A percentile compares a stretch with the other conserved stretches of the same genome.
Evolutionary conservation across 1,284 basidiomycete species (phyloP).

Genomic region (Marasmius sp.): DNA sequence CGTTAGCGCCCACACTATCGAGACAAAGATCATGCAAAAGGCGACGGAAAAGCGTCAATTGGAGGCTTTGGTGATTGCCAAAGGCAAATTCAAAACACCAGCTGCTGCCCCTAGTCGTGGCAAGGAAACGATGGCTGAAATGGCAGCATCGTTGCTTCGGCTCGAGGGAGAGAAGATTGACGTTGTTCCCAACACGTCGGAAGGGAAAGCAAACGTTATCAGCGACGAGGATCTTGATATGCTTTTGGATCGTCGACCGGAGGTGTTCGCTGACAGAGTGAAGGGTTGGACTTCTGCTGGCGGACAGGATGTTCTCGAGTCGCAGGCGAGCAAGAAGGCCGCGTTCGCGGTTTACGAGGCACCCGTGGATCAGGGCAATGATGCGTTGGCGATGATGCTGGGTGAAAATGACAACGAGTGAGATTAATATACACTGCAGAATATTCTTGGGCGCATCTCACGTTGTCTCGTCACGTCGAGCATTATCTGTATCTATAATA

Average conservation of each 20-base stretch:
- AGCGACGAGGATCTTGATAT: conserved; percentile 79
- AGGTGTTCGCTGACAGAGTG: conserved; percentile 75
- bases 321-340: conserved; percentile 45
- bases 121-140: conserved; percentile 71
- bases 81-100: conserved; percentile 85
- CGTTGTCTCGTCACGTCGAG: too few relatives aligned
- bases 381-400: conserved; percentile 72
- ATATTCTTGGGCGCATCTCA: too few relatives aligned
- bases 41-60: conserved; percentile 89
- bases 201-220: conserved; percentile 71
- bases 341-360: conserved; percentile 87
- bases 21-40: conserved; percentile 88
- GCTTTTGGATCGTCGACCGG: conserved; percentile 79
- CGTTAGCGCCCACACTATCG: conserved; percentile 85
- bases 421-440: not conserved
- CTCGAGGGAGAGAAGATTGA: conserved; percentile 90
- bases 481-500: too few relatives aligned
- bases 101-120: conserved; percentile 42
- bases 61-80: conserved; percentile 92
- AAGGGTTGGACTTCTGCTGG: conserved; percentile 73
- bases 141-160: conserved; percentile 78
- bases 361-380: conserved; percentile 66
- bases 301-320: conserved; percentile 18
- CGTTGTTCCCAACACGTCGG: conserved; percentile 75
- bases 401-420: conserved; percentile 41